Evolutionary conservation across 257 asterid genomes (phyloP).

Genomic region (Solanum piurae): DNA sequence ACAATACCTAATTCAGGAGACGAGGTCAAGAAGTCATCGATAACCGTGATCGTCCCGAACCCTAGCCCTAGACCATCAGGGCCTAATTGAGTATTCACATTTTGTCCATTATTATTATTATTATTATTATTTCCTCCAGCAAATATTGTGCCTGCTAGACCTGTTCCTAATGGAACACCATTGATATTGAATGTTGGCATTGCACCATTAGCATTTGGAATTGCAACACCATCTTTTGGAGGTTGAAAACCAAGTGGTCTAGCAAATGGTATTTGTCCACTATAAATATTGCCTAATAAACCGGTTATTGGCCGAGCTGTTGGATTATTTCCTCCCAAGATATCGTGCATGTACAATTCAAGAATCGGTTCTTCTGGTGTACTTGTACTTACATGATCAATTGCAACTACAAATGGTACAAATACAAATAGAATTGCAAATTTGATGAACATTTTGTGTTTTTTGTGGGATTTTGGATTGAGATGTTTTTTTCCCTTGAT

Average conservation of each 20-base stretch:
- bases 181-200: conserved; percentile 52
- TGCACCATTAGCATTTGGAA: conserved; percentile 81
- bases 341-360: conserved; percentile 83
- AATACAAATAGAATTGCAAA: conserved; percentile 15
- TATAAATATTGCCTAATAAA: conserved; percentile 67
- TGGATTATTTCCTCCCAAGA: conserved; percentile 83
- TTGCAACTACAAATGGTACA: conserved; percentile 9
- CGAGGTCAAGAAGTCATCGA: conserved; percentile 32
- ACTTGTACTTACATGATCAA: conserved; percentile 10
- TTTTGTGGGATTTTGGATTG: background rate
- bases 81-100: conserved; percentile 16
- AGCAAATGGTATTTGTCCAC: conserved; percentile 92
- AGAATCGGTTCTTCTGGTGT: conserved; percentile 24
- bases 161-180: conserved; percentile 78
- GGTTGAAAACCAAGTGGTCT: conserved; percentile 67
- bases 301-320: conserved; percentile 85
- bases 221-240: conserved; percentile 46
- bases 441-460: conserved; percentile 34
- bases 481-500: background rate
- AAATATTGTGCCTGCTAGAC: conserved; percentile 52
- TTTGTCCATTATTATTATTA: conserved; percentile 7
- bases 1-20: conserved; percentile 22
- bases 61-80: conserved; percentile 42
- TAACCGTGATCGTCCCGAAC: conserved; percentile 45
- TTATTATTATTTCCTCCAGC: conserved; percentile 24